These are phyloP conservation scores for Verticillium nonalfalfae DNA, from an alignment of 2,329 filamentous ascomycete genomes.

Conservation along the genomic window DNA sequence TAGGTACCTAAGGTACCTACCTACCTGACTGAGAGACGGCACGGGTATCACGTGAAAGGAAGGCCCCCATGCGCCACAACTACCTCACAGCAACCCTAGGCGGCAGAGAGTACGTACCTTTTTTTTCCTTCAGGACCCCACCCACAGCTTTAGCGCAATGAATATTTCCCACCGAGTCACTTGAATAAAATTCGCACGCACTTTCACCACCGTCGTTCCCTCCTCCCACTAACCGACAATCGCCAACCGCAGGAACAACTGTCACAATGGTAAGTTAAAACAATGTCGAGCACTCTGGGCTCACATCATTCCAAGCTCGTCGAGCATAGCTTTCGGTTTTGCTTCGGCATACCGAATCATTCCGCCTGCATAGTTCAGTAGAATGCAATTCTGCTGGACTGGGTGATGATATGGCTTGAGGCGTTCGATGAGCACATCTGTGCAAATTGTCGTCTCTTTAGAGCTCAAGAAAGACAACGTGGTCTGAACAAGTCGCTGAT, in stretches of 20 bases:
- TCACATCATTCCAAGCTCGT: background rate
- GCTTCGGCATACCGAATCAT: background rate
- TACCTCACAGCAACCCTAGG: background rate
- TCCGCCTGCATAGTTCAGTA: background rate
- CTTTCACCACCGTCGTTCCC: conserved; percentile 1
- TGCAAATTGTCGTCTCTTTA: conserved; percentile 66
- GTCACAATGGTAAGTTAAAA: conserved; percentile 3
- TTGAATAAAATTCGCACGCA: background rate
- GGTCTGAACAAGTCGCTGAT: conserved; percentile 84
- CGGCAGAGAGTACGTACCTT: conserved; percentile 9
- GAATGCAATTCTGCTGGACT: conserved; percentile 12
- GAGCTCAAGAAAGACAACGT: conserved; percentile 82
- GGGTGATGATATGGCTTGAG: conserved; percentile 65
- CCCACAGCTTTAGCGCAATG: background rate
- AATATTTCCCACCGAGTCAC: background rate
- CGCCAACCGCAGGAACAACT: background rate
- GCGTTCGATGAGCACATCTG: conserved; percentile 42
- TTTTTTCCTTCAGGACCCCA: conserved; percentile 10
- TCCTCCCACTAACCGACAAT: background rate
- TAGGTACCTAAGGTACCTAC: no score
- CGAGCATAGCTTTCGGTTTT: background rate
- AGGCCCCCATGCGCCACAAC: background rate
- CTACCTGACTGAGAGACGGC: background rate
- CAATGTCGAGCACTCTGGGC: background rate
- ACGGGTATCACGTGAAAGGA: background rate